These are phyloP conservation scores for Aspergillus sp. DNA, from an alignment of 2,329 filamentous ascomycete species.

Conservation along the genomic window DNA sequence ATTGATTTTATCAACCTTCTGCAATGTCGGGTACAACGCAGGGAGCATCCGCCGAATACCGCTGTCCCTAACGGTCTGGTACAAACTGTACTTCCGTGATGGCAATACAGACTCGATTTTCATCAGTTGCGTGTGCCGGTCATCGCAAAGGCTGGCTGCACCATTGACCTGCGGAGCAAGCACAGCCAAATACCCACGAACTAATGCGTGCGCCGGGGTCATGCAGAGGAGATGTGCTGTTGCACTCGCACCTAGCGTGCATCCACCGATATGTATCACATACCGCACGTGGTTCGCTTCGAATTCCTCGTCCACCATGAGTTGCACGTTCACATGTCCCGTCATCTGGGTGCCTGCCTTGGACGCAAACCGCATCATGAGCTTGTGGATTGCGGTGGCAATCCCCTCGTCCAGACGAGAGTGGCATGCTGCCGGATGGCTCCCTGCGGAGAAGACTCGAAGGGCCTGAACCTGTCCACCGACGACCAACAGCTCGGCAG, in stretches of 20 bases:
- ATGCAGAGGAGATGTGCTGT: constrained; percentile 31
- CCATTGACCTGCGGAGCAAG: constrained; percentile 14
- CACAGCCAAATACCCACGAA: constrained; percentile 27
- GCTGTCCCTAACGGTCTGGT: constrained; percentile 4
- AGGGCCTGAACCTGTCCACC: constrained; percentile 64
- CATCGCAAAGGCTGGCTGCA: neutral
- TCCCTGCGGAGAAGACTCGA: constrained; percentile 63
- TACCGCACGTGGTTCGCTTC: constrained; percentile 31
- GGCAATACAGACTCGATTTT: constrained; percentile 1
- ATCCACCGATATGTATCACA: constrained; percentile 32
- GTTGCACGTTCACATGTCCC: constrained; percentile 71
- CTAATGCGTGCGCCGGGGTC: constrained; percentile 18
- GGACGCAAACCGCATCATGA: constrained; percentile 60
- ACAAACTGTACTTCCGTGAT: constrained; percentile 5
- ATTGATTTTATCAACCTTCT: constrained; percentile 17
- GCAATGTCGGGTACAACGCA: constrained; percentile 21
- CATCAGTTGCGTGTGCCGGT: constrained; percentile 5
- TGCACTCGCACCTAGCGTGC: constrained; percentile 28
- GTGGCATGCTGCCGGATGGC: constrained; percentile 64
- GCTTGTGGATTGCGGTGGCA: constrained; percentile 60
- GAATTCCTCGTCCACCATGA: constrained; percentile 57
- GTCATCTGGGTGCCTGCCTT: constrained; percentile 55
- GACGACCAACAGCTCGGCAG: constrained; percentile 70
- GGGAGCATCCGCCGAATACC: constrained; percentile 9
- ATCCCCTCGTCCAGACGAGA: constrained; percentile 57